Percentiles rank a stretch among this genome's conserved stretches.
Evolutionary conservation across 176 grass and related monocot species (phyloP).

Genomic region (Zoysia pacifica): DNA sequence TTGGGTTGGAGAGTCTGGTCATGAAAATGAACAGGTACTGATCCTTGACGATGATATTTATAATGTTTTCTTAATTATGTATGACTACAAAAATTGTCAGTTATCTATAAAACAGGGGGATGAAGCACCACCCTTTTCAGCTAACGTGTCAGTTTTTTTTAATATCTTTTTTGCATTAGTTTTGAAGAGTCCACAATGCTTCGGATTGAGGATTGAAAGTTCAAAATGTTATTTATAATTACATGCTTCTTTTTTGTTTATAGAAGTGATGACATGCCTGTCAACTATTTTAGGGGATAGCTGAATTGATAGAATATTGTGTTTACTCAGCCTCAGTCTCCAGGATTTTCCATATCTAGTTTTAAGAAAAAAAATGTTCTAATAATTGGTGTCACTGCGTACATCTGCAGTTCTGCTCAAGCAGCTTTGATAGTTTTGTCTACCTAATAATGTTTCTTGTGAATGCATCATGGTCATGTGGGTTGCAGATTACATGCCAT

Average conservation of each 20-base stretch:
- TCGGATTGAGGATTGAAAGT: neutral
- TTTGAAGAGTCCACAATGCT: neutral
- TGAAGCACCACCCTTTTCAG: neutral
- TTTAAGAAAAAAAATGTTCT: conserved; percentile 29
- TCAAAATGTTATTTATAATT: neutral
- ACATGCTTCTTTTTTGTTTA: neutral
- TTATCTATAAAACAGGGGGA: neutral
- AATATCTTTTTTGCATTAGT: neutral
- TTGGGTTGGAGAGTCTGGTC: conserved; percentile 94
- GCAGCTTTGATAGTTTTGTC: neutral
- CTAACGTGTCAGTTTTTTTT: neutral
- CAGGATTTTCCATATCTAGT: neutral
- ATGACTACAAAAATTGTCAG: conserved; percentile 1
- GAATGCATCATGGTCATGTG: conserved; percentile 2
- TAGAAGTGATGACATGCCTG: conserved; percentile 9
- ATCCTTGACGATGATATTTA: neutral
- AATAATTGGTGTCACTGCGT: too few species aligned
- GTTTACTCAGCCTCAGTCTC: neutral
- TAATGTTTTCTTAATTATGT: too few species aligned
- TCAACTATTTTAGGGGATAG: conserved; percentile 1
- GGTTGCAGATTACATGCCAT: conserved; percentile 8
- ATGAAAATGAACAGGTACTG: conserved; percentile 91
- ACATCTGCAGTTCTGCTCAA: conserved; percentile 20
- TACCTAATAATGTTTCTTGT: neutral
- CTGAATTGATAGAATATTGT: conserved; percentile 17